Conservation (phyloP, 2,329 filamentous ascomycete genomes). For the Mycocentrospora acerina region DNA sequence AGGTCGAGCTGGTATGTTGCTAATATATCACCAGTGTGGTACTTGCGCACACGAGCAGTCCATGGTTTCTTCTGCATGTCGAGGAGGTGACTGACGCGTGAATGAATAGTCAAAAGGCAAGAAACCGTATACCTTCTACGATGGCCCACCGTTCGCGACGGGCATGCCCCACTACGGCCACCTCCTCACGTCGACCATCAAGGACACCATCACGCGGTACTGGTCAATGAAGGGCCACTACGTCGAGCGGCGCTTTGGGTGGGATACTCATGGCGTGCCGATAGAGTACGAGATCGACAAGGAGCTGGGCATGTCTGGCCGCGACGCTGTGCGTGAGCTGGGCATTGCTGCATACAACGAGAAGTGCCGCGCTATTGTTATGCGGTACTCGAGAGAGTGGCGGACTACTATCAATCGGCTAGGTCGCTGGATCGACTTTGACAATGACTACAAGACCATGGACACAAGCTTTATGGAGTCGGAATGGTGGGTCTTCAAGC, state of each 20-base stretch:
- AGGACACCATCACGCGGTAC: constrained; percentile 94
- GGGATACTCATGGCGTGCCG: constrained; percentile 92
- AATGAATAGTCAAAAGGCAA: constrained; percentile 64
- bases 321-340: constrained; percentile 81
- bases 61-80: background rate
- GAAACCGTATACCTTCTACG: constrained; percentile 88
- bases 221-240: constrained; percentile 97
- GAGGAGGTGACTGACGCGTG: constrained; percentile 6
- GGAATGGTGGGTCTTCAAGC: constrained; percentile 95
- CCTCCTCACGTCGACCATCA: constrained; percentile 88
- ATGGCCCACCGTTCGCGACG: constrained; percentile 62
- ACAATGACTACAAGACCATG: constrained; percentile 98
- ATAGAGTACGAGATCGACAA: constrained; percentile 99
- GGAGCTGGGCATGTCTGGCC: constrained; percentile 84
- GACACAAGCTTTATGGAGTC: constrained; percentile 94
- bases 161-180: constrained; percentile 71
- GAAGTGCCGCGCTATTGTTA: constrained; percentile 89
- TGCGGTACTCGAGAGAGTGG: constrained; percentile 88
- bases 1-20: constrained; percentile 67
- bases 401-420: constrained; percentile 81
- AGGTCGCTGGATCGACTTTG: constrained; percentile 96
- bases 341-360: constrained; percentile 89
- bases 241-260: constrained; percentile 89
- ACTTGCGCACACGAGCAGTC: background rate
- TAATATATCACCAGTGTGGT: no score